Evolutionary conservation across 1,139 yeast genomes (phyloP).

Genomic region (Taphrina wiesneri): DNA sequence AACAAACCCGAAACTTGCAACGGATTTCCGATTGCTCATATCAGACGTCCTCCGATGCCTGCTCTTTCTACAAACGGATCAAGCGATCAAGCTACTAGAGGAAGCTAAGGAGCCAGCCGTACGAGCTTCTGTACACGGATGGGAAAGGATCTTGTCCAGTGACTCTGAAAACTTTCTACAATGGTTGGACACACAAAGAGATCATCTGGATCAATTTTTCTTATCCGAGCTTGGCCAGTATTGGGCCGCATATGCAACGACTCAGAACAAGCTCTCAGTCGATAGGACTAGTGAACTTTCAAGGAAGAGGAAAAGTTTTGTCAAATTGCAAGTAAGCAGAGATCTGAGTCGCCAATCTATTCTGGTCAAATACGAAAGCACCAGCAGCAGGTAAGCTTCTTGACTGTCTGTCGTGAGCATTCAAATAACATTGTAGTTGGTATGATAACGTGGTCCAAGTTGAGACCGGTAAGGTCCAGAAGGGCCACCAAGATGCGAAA

Average conservation of each 20-base stretch:
- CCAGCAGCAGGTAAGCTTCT: slow-evolving; percentile 13
- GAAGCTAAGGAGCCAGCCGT: slow-evolving; percentile 5
- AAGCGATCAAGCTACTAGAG: not conserved
- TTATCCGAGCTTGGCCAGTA: slow-evolving; percentile 35
- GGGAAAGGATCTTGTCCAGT: slow-evolving; percentile 35
- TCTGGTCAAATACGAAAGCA: not conserved
- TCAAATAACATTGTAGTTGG: slow-evolving; percentile 4
- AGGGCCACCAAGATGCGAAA: slow-evolving; percentile 62
- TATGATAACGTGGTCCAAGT: slow-evolving; percentile 17
- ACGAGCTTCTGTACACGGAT: not conserved
- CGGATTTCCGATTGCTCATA: slow-evolving; percentile 36
- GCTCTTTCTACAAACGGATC: slow-evolving; percentile 35
- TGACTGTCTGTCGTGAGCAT: not conserved
- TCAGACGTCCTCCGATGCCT: slow-evolving; percentile 39
- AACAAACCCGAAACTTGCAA: slow-evolving; percentile 28
- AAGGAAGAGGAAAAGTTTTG: slow-evolving; percentile 33
- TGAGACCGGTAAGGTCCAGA: slow-evolving; percentile 52
- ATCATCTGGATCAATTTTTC: slow-evolving; percentile 38
- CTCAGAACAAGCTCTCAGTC: slow-evolving; percentile 36
- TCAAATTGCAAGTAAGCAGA: slow-evolving; percentile 5
- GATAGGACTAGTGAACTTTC: slow-evolving; percentile 32
- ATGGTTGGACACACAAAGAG: slow-evolving; percentile 37
- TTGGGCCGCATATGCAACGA: slow-evolving; percentile 38
- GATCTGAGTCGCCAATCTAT: not conserved
- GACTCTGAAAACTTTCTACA: slow-evolving; percentile 37